Evolutionary conservation across 2,329 filamentous ascomycete genomes (phyloP), one percentile per base, ranked within the genome.

Genomic region (Lachnellula hyalina): DNA sequence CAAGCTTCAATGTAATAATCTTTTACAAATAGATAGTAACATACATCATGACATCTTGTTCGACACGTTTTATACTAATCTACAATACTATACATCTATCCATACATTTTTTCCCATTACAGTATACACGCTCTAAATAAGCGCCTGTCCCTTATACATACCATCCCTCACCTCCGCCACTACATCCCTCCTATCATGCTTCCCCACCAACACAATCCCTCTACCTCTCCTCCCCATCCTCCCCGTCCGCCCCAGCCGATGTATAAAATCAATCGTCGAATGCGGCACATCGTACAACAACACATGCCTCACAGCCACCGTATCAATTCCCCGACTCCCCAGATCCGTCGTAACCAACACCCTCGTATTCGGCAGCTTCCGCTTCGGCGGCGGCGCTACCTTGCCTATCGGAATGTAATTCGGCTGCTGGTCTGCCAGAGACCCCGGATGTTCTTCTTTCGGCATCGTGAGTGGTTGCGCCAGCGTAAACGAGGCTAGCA

Each of bases 211-310:
- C 28, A 97, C 92, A 61, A 97, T 85, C 19, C 91, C 94, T 53
- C 92, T 81, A 15, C 94, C 94, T 69, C 94, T 82, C 58, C 91
- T 82, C 2, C 91, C 91, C 90, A 97, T 97, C 35, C 94, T 83
- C 0, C 94, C 94, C 1, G 94, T 90, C 54, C 94, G 82, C 15
- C 94, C 94, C 4, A 97, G 82, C 15, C 95, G 87, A 72, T 99
- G 95, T 67, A 99, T 96, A 67, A 99, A 99, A 72, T 99, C 95
- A 57, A 99, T 95, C 0, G 91, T 96, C 0, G 90, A 96, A 69
- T 97, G 93, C 4, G 94, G 94, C n/a, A 99, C 93, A 69, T 99
- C 91, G 71, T 96, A 97, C 25, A 99, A 75, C 52, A 99, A 86
- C 51, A 99, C 94, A 63, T 96, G 90, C 54, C 89, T 82, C 17